Base-by-base conservation (phyloP, 768 basidiomycete genomes). In the Flagelloscypha sp. region DNA sequence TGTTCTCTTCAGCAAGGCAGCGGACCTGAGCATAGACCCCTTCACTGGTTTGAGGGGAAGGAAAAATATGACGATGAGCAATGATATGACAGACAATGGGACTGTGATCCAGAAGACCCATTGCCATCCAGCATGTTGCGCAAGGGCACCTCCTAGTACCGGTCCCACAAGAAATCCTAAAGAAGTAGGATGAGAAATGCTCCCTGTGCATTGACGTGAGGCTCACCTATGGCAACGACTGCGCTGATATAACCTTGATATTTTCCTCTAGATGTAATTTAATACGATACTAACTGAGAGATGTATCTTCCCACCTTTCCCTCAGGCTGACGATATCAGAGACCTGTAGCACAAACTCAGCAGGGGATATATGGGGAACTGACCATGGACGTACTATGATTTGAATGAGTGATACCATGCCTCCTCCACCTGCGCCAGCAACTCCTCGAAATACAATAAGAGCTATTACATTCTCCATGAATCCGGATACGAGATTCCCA, bases 51-150 rank as follows among this genome's bases (percentile, higher is more conserved):
- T 79, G n/a, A 84, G 59, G 0, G 84, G 84, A 0, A 87, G 62
- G 7, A 81, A 55, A 40, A 80, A 71, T 12, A 70, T 46, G 3
- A 84, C 73, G 11, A 78, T 69, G 13, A 64, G 54, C 16, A 79
- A 68, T 0, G 77, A 68, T 24, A 58, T 47, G 9, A 70, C 53
- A 0, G 79, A 73, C 2, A 79, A 48, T 1, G 82, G 82, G 1
- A 84, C 61, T 16, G 72, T 78, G 30, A 84, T 65, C 75, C 80
- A 84, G 53, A 82, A 82, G 49, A 79, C 82, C 81, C 82, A 84
- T 73, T 78, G 59, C 81, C 81, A 83, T 33, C 66, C 66, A 4
- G 66, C 73, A 35, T 70, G 74, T 50, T 83, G 63, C 3, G 76
- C 65, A 24, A 85, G 54, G 0, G 68, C 67, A 35, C 84, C 82